Evolutionary conservation across 768 basidiomycete genomes (phyloP).

Genomic region (Suillus paluster): DNA sequence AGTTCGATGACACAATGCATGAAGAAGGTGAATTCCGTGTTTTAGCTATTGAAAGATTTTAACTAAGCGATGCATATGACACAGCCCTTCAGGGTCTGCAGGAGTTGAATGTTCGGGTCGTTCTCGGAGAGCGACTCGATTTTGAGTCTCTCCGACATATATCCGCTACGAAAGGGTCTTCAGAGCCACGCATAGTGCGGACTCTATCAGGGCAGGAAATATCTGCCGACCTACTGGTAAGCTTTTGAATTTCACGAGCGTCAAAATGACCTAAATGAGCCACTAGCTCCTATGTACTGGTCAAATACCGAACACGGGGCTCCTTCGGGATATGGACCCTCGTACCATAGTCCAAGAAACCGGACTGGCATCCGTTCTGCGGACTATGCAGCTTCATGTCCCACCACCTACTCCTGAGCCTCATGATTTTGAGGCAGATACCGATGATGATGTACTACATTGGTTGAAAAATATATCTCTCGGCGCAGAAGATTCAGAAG

Average conservation of each 20-base stretch:
- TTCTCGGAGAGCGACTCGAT: constrained; percentile 61
- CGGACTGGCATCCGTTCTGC: constrained; percentile 48
- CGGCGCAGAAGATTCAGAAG: neutral
- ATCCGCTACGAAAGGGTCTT: neutral
- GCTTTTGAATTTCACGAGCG: constrained; percentile 1
- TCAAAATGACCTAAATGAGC: neutral
- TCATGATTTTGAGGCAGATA: neutral
- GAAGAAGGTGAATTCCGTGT: constrained; percentile 45
- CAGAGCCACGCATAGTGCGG: constrained; percentile 36
- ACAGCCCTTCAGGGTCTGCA: constrained; percentile 45
- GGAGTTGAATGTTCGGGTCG: constrained; percentile 48
- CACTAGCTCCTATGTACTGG: constrained; percentile 62
- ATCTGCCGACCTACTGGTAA: constrained; percentile 55
- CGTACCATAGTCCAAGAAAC: constrained; percentile 43
- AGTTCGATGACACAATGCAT: constrained; percentile 57
- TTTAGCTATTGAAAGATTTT: neutral
- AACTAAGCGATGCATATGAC: too few species aligned
- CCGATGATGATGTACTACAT: neutral
- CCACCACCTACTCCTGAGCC: neutral
- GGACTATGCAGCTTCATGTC: constrained; percentile 49
- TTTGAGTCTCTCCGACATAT: constrained; percentile 38
- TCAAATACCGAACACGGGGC: constrained; percentile 57
- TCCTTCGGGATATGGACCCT: constrained; percentile 49
- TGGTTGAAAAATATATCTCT: neutral
- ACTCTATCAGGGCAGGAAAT: constrained; percentile 56